These are phyloP conservation scores for Pisolithus tinctorius DNA, from an alignment of 768 basidiomycete species.

Conservation along the genomic window DNA sequence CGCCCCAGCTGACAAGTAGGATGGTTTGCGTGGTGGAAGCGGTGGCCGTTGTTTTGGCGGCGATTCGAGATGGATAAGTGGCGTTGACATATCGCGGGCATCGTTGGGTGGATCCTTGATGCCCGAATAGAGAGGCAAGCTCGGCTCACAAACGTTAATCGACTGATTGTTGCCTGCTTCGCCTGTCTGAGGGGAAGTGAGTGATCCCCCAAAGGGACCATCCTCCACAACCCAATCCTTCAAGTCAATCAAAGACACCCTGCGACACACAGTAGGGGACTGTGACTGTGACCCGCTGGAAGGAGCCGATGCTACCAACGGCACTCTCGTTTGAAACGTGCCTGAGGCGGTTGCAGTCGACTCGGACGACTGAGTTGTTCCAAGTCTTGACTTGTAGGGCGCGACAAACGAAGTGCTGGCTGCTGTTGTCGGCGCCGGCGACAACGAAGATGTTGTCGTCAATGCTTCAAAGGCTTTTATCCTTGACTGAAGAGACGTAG, in stretches of 20 bases:
- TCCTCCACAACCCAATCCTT: constrained; percentile 71
- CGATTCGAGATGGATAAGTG: constrained; percentile 54
- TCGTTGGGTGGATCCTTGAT: constrained; percentile 13
- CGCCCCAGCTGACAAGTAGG: constrained; percentile 40
- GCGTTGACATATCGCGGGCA: constrained; percentile 20
- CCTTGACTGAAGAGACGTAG: constrained; percentile 46
- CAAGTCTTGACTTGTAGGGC: constrained; percentile 3
- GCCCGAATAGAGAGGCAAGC: not conserved
- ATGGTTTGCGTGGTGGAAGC: constrained; percentile 62
- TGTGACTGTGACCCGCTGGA: constrained; percentile 31
- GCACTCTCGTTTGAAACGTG: constrained; percentile 36
- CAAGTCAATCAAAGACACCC: constrained; percentile 62
- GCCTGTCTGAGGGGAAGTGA: constrained; percentile 8
- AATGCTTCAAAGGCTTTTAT: constrained; percentile 62
- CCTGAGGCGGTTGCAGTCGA: constrained; percentile 33
- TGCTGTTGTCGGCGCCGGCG: constrained; percentile 8
- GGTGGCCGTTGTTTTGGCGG: constrained; percentile 47
- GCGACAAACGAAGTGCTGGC: constrained; percentile 8
- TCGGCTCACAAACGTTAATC: constrained; percentile 16
- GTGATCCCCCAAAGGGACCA: constrained; percentile 31
- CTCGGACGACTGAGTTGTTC: constrained; percentile 34
- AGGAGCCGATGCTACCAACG: constrained; percentile 23
- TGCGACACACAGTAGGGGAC: constrained; percentile 40
- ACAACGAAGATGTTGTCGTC: constrained; percentile 21
- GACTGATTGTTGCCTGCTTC: constrained; percentile 3